Evolutionary conservation across 2,329 filamentous ascomycete species (phyloP), one percentile per base, ranked within the genome.

Genomic region (Dendrostoma leiphaemia): DNA sequence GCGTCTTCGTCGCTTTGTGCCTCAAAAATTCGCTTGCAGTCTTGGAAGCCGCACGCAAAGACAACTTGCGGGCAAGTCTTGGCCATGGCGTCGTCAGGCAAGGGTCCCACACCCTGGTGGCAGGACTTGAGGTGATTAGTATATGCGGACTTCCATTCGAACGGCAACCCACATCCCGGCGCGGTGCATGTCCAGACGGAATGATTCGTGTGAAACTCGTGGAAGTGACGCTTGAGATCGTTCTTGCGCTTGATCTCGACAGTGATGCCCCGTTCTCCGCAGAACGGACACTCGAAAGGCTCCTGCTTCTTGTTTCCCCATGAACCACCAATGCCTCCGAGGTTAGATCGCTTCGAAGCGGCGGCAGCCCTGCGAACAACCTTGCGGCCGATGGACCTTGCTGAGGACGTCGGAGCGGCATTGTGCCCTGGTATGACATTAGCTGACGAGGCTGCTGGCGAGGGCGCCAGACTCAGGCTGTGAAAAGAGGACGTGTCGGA

Each of bases 141-240:
- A 65, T 77, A 77, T 15, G 74, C 75, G 19, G 70, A 74, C 59
- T 75, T 71, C 71, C 74, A 77, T 62, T 78, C 76, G 59, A 76
- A 78, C 6, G 73, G 69, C 68, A 72, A 71, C 35, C 64, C 63
- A 59, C 76, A 78, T 21, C 70, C 72, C 1, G 68, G 69, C 48
- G 76, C 70, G 4, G 72, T 69, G 56, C 76, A 78, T 46, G 69
- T 68, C 74, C 74, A 78, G 54, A 76, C 71, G 3, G 73, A 71
- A 52, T 78, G 73, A 53, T 69, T 74, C 55, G 74, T 73, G 60
- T 78, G 76, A 48, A 76, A 77, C 56, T 76, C 71, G 51, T 76
- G 73, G 31, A 78, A 75, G 50, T 78, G 76, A 12, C 76, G 71
- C 60, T 77, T 77, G 45, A 78, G 64, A 53, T 78, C 76, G 55